Evolutionary conservation across 2,329 filamentous ascomycete species (phyloP).

Genomic region (Calonectria fujianensis): DNA sequence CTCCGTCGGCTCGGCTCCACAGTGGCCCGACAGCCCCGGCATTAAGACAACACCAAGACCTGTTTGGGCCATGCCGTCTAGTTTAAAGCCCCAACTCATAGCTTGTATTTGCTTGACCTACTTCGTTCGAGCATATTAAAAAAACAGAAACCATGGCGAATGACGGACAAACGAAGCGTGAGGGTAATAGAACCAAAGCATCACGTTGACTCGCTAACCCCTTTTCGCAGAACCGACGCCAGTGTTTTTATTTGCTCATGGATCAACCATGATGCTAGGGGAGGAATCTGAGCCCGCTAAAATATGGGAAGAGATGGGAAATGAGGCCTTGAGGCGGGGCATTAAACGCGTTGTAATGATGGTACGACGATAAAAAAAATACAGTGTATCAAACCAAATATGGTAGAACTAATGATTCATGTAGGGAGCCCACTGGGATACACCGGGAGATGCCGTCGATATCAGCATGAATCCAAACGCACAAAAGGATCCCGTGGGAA

Average conservation of each 20-base stretch:
- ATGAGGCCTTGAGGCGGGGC: constrained; percentile 69
- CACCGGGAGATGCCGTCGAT: constrained; percentile 72
- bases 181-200: too few species aligned
- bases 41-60: too few species aligned
- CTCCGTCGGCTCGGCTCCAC: constrained; percentile 26
- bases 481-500: constrained; percentile 77
- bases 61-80: too few species aligned
- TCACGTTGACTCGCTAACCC: too few species aligned
- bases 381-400: too few species aligned
- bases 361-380: constrained; percentile 60
- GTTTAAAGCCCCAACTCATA: too few species aligned
- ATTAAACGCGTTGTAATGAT: constrained; percentile 80
- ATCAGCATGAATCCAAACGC: constrained; percentile 76
- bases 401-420: background rate
- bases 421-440: constrained; percentile 80
- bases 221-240: constrained; percentile 63
- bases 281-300: constrained; percentile 76
- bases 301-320: constrained; percentile 80
- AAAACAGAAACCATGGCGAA: background rate
- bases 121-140: too few species aligned
- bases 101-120: too few species aligned
- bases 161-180: background rate
- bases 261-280: constrained; percentile 83
- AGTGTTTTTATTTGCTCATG: constrained; percentile 82
- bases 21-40: background rate